Evolutionary conservation across 163 green algal species (phyloP), one percentile per base, ranked within the genome.

Genomic region (Botryococcus braunii): DNA sequence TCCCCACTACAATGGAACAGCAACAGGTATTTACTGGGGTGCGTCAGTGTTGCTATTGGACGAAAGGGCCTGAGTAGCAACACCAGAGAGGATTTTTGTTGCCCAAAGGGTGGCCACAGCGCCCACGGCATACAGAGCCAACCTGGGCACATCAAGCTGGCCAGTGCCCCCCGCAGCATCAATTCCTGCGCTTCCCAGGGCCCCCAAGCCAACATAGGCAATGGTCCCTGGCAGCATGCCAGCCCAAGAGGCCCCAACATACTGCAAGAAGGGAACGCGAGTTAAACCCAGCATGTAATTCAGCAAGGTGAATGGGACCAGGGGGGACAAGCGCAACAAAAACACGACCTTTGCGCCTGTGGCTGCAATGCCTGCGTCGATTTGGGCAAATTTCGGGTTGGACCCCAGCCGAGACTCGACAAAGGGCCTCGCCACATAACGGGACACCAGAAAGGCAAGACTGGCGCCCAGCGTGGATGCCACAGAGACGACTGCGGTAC

Each of bases 121-220:
- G 21, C 87, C 87, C 35, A 91, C 73, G 36, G 27, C 79, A 55
- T 86, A 88, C 65, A 94, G 68, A 7, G 65, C 77, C 25, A 91
- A 40, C 39, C 82, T 76, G 8, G 71, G 39, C 1, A n/a, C n/a
- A n/a, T n/a, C n/a, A n/a, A n/a, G 64, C 52, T 11, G 69, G 31
- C 5, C 74, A 47, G 13, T 60, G 9, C 34, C 61, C 35, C 61
- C 71, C 40, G 66, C 69, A n/a, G 70, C 72, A 35, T 69, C 61
- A 21, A 69, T 68, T 5, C 85, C 83, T 27, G 83, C 87, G 13
- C 74, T 75, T 5, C 82, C 83, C 2, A 77, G 76, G 2, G 67
- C 77, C 2, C 87, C 87, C 0, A 92, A 56, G 35, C 79, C 82
- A 29, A 94, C 88, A 67, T 90, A 92, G 0, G 87, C 87, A 64